phyloP scores from a whole-genome alignment of 2,329 filamentous ascomycete species.

The Didymella pomorum region DNA sequence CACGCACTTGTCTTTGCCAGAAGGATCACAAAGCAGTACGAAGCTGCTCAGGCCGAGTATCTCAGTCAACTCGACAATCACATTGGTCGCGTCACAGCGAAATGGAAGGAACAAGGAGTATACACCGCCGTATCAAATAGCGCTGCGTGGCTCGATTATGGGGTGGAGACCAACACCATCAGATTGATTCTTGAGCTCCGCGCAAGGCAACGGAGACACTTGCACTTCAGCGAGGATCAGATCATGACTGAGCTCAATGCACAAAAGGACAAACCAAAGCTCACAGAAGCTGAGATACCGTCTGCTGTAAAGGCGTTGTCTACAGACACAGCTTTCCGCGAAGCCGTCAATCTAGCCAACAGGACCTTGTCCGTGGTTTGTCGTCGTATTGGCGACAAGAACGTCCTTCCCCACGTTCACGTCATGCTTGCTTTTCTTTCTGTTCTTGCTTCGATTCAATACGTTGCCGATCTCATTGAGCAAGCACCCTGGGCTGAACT shows the following conservation, averaged over 20 bases:
- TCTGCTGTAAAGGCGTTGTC: too few relatives aligned
- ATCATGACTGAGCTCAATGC: too few relatives aligned
- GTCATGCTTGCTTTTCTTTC: constrained; percentile 68
- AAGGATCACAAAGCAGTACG: constrained; percentile 59
- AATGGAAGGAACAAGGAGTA: constrained; percentile 66
- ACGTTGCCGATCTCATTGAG: constrained; percentile 40
- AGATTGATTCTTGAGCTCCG: too few relatives aligned
- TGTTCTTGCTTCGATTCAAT: constrained; percentile 48
- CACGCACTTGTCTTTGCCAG: constrained; percentile 72
- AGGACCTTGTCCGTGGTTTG: constrained; percentile 60
- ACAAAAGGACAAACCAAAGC: too few relatives aligned
- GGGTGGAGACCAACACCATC: constrained; percentile 55
- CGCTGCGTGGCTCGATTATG: constrained; percentile 63
- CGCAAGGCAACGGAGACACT: too few relatives aligned
- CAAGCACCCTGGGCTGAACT: constrained; percentile 64
- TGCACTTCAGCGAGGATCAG: too few relatives aligned
- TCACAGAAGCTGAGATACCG: too few relatives aligned
- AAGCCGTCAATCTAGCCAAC: constrained; percentile 54
- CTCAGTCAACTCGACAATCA: constrained; percentile 63
- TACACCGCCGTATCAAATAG: constrained; percentile 66
- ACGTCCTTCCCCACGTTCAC: constrained; percentile 70
- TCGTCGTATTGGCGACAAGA: constrained; percentile 63
- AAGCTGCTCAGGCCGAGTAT: constrained; percentile 60
- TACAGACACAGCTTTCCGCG: constrained; percentile 39
- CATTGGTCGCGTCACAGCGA: constrained; percentile 61